These are phyloP conservation scores for Botrytis medusae DNA, from an alignment of 2,329 filamentous ascomycete genomes.

Conservation along the genomic window DNA sequence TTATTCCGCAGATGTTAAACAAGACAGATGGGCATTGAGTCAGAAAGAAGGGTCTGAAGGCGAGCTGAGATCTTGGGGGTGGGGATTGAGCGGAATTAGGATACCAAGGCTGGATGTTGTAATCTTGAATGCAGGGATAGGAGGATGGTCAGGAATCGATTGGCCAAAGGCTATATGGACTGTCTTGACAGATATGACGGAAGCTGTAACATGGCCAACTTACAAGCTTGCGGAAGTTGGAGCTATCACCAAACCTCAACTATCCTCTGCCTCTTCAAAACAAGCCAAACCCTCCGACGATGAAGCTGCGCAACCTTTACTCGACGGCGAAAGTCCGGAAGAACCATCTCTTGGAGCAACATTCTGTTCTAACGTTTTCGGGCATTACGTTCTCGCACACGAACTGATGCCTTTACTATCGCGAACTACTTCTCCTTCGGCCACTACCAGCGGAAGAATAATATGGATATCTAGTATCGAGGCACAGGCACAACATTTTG, in stretches of 20 bases:
- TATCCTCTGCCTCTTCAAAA: slow-evolving; percentile 30
- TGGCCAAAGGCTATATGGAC: slow-evolving; percentile 59
- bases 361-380: slow-evolving; percentile 91
- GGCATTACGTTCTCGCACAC: slow-evolving; percentile 87
- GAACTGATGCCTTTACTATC: slow-evolving; percentile 72
- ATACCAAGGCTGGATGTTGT: slow-evolving; percentile 75
- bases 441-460: slow-evolving; percentile 47
- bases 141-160: slow-evolving; percentile 79
- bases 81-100: slow-evolving; percentile 44
- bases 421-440: slow-evolving; percentile 31
- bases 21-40: slow-evolving; percentile 42
- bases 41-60: slow-evolving; percentile 53
- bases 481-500: slow-evolving; percentile 49
- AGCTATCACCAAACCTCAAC: slow-evolving; percentile 54
- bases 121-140: slow-evolving; percentile 85
- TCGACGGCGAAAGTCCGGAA: slow-evolving; percentile 30
- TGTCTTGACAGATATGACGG: slow-evolving; percentile 59
- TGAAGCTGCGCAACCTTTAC: slow-evolving; percentile 35
- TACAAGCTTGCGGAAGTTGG: slow-evolving; percentile 68
- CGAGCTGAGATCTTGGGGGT: slow-evolving; percentile 46
- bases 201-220: slow-evolving; percentile 71
- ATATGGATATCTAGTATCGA: slow-evolving; percentile 89
- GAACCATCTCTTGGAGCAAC: slow-evolving; percentile 72
- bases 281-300: slow-evolving; percentile 17
- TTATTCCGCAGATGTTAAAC: slow-evolving; percentile 33